A percentile compares a stretch with the other conserved stretches of the same genome.
These are phyloP conservation scores for Xylaria scruposa DNA, from an alignment of 495 filamentous ascomycete species.

Conservation along the genomic window DNA sequence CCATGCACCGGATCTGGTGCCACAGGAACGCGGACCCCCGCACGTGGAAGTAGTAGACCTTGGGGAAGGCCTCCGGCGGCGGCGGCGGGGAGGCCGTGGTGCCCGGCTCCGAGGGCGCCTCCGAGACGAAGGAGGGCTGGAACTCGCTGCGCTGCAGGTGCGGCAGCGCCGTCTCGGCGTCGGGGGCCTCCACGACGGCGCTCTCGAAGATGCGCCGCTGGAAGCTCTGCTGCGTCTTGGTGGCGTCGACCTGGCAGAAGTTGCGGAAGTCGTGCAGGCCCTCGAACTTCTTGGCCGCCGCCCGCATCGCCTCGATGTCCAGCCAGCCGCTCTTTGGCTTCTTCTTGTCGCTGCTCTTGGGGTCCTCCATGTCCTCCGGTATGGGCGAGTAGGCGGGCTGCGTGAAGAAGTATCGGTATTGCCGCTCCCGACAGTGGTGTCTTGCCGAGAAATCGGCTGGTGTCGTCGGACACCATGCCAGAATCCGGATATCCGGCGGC, in stretches of 20 bases:
- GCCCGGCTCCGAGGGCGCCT: not conserved
- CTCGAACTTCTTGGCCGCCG: conserved; percentile 77
- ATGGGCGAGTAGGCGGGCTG: conserved; percentile 80
- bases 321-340: conserved; percentile 58
- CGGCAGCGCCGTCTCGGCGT: conserved; percentile 52
- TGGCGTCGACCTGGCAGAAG: conserved; percentile 89
- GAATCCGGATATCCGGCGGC: conserved; percentile 83
- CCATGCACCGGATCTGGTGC: conserved; percentile 97
- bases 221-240: conserved; percentile 86
- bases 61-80: conserved; percentile 50
- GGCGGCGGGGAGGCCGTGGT: conserved; percentile 15
- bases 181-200: conserved; percentile 72
- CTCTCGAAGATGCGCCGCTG: conserved; percentile 75
- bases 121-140: conserved; percentile 30
- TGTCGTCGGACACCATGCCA: conserved; percentile 90
- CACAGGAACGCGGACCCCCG: conserved; percentile 94
- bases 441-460: conserved; percentile 84
- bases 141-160: conserved; percentile 43
- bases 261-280: conserved; percentile 95
- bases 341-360: conserved; percentile 35
- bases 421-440: conserved; percentile 88
- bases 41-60: conserved; percentile 84
- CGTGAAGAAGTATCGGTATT: conserved; percentile 97
- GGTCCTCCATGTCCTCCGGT: conserved; percentile 44
- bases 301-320: conserved; percentile 84